Evolutionary conservation across 768 basidiomycete genomes (phyloP), one percentile per base, ranked within the genome.

Genomic region (Russula sp.): DNA sequence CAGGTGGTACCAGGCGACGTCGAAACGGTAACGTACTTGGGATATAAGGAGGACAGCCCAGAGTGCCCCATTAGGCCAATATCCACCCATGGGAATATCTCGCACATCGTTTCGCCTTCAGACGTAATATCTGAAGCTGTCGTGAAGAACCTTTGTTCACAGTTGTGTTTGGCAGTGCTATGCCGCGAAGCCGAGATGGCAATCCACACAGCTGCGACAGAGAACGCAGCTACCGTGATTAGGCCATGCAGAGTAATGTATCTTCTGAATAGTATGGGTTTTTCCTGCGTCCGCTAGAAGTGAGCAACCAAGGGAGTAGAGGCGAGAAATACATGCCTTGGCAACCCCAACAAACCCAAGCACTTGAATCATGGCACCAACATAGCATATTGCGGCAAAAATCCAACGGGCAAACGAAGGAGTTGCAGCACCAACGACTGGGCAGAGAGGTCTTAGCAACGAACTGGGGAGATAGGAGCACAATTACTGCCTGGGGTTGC

Each of bases 51-150:
- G 78, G 18, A 97, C 71, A 11, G 90, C 75, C 91, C 94, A 98
- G 7, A 97, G 78, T 9, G 84, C 92, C 22, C 89, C 93, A 98
- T 95, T 61, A 98, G 77, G 42, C 95, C 95, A 16, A 97, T 79
- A 70, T 91, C 90, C 11, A 92, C 90, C 92, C 94, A 97, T 5
- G 93, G 81, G 72, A 98, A 96, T 60, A 97, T 88, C 53, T 87
- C 79, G 76, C 97, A 99, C 26, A 98, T 80, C 6, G 83, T 85
- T 40, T 86, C 74, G 7, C 86, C 90, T 73, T 92, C 83, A 42
- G 74, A 70, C 16, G 75, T 73, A 56, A 75, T 68, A 63, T 69
- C 71, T 14, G 76, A 74, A 5, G 71, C 73, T 20, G 78, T 71
- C 18, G 59, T 46, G 72, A 86, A 90, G 76, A 84, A 90, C 49